Percentiles rank a stretch among this genome's conserved stretches.
These are phyloP conservation scores for Phytophthora idaei DNA, from an alignment of 352 stramenopile genomes.

Conservation along the genomic window DNA sequence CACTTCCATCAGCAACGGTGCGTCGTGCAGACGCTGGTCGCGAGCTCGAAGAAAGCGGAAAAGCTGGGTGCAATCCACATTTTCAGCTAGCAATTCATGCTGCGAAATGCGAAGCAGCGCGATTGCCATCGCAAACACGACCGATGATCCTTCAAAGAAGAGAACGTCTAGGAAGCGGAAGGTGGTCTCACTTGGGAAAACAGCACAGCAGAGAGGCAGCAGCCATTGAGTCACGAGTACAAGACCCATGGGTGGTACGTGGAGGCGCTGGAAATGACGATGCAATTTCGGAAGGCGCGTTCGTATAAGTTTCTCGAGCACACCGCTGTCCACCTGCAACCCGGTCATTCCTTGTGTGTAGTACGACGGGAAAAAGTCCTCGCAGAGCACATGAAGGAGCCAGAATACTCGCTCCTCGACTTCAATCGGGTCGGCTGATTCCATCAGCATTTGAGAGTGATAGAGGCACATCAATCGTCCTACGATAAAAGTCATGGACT, in stretches of 20 bases:
- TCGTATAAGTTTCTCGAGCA: constrained; percentile 59
- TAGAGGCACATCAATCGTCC: constrained; percentile 74
- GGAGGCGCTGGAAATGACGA: constrained; percentile 62
- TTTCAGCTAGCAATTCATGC: constrained; percentile 54
- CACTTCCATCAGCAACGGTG: constrained; percentile 62
- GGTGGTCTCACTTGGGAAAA: constrained; percentile 68
- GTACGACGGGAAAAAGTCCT: constrained; percentile 64
- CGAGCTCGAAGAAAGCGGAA: constrained; percentile 66
- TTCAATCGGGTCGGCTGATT: constrained; percentile 5
- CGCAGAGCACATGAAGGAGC: constrained; percentile 58
- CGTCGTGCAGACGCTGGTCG: constrained; percentile 66
- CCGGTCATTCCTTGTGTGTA: constrained; percentile 72
- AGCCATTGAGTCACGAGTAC: constrained; percentile 75
- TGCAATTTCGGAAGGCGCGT: constrained; percentile 57
- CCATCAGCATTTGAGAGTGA: constrained; percentile 10
- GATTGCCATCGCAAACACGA: constrained; percentile 62
- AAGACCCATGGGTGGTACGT: constrained; percentile 58
- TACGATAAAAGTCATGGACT: constrained; percentile 91
- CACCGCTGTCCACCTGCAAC: constrained; percentile 57
- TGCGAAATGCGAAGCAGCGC: constrained; percentile 64
- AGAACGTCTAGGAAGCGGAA: constrained; percentile 70
- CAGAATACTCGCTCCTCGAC: constrained; percentile 66
- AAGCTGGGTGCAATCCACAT: constrained; percentile 71
- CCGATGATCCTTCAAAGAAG: constrained; percentile 54
- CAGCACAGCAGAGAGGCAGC: constrained; percentile 64